Conservation (phyloP, 2,329 filamentous ascomycete species). For the Pseudomassariella vexata region DNA sequence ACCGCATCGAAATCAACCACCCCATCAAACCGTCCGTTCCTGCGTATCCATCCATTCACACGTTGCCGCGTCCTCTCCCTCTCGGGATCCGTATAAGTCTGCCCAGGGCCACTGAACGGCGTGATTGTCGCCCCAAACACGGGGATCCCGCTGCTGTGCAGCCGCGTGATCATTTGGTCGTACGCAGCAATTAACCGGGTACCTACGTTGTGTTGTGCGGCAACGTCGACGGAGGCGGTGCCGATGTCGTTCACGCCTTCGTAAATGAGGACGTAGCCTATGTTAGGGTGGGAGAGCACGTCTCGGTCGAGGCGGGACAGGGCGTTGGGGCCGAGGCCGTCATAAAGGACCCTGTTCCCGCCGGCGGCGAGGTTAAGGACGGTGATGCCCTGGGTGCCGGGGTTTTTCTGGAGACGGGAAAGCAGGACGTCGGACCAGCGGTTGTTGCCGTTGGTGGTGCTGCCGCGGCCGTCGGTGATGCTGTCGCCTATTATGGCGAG, state of each 20-base stretch:
- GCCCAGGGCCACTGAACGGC: constrained; percentile 45
- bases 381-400: constrained; percentile 33
- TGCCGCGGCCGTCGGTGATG: constrained; percentile 60
- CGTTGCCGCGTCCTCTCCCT: constrained; percentile 47
- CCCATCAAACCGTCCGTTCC: constrained; percentile 48
- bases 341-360: constrained; percentile 54
- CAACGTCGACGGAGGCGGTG: constrained; percentile 32
- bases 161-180: constrained; percentile 46
- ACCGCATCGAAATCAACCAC: constrained; percentile 57
- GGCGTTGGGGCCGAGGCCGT: constrained; percentile 54
- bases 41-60: constrained; percentile 55
- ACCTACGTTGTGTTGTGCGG: constrained; percentile 38
- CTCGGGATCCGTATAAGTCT: constrained; percentile 42
- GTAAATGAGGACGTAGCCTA: constrained; percentile 52
- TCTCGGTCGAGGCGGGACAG: constrained; percentile 54
- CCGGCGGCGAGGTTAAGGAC: constrained; percentile 58
- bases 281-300: constrained; percentile 48
- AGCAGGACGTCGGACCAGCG: constrained; percentile 38
- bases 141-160: constrained; percentile 46
- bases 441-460: constrained; percentile 48
- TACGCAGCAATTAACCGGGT: constrained; percentile 47
- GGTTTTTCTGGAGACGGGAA: constrained; percentile 32
- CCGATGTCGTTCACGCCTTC: constrained; percentile 63
- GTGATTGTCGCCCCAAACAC: constrained; percentile 56
- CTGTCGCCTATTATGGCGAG: constrained; percentile 59